These are phyloP conservation scores for Fusarium nurragi DNA, from an alignment of 2,329 filamentous ascomycete genomes.

Conservation along the genomic window DNA sequence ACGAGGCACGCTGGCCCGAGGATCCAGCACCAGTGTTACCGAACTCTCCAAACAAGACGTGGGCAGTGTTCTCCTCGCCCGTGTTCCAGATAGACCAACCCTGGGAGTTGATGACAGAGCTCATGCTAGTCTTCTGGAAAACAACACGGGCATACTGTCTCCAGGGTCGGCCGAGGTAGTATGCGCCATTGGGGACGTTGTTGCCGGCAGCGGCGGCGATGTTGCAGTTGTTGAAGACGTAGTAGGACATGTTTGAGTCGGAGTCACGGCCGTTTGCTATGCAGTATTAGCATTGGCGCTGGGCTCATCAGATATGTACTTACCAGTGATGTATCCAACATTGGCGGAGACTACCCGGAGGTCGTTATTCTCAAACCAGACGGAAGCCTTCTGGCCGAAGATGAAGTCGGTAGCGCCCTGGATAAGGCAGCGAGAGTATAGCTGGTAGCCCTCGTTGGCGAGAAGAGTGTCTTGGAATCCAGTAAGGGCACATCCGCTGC, in stretches of 20 bases:
- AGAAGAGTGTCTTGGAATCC: conserved; percentile 63
- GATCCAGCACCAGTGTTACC: conserved; percentile 67
- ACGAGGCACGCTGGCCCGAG: conserved; percentile 52
- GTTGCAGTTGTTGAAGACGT: conserved; percentile 58
- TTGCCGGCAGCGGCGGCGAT: conserved; percentile 53
- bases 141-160: conserved; percentile 57
- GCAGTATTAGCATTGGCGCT: neutral
- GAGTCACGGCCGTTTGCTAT: conserved; percentile 55
- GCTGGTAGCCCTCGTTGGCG: conserved; percentile 57
- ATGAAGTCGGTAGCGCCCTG: conserved; percentile 62
- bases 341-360: conserved; percentile 50
- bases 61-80: conserved; percentile 57
- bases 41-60: conserved; percentile 68
- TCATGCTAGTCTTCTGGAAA: conserved; percentile 61
- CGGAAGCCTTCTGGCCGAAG: conserved; percentile 55
- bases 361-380: conserved; percentile 57
- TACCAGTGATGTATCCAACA: conserved; percentile 56
- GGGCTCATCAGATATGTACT: neutral
- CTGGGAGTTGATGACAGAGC: conserved; percentile 64
- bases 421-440: conserved; percentile 57
- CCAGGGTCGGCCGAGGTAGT: conserved; percentile 62
- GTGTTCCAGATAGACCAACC: conserved; percentile 68
- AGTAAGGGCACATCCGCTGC: conserved; percentile 51
- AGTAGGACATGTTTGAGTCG: conserved; percentile 51
- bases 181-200: conserved; percentile 51